Conservation (phyloP, 495 filamentous ascomycete species). For the Saxophila tyrrhenica region DNA sequence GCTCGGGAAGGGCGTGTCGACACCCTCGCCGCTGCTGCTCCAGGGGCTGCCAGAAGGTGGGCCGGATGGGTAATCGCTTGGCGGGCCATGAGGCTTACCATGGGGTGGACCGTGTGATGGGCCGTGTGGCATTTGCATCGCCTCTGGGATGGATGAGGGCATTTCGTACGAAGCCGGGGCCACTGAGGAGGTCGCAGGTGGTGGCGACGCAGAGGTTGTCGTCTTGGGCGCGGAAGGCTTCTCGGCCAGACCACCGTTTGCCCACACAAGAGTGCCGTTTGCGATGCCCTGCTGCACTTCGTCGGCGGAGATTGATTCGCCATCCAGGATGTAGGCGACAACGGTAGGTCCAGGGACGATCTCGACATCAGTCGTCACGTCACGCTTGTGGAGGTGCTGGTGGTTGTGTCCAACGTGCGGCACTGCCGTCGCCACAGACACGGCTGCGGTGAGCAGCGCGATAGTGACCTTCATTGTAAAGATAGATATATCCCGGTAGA, state of each 20-base stretch:
- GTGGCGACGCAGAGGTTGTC: neutral
- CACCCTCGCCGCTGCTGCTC: conserved; percentile 24
- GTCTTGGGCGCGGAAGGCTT: neutral
- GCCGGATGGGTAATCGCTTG: conserved; percentile 3
- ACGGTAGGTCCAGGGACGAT: conserved; percentile 25
- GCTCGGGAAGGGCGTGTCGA: conserved; percentile 65
- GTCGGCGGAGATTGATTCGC: conserved; percentile 25
- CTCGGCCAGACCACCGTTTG: conserved; percentile 4
- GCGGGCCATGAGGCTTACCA: neutral
- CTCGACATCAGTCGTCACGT: conserved; percentile 13
- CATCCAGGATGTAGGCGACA: conserved; percentile 27
- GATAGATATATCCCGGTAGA: neutral
- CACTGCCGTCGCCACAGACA: conserved; percentile 23
- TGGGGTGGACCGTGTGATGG: neutral
- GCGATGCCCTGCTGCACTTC: conserved; percentile 28
- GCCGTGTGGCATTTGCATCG: neutral
- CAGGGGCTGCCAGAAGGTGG: neutral
- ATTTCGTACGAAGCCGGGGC: neutral
- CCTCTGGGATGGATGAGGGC: neutral
- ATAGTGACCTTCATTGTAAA: conserved; percentile 21
- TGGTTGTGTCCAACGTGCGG: conserved; percentile 21
- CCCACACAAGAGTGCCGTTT: conserved; percentile 30
- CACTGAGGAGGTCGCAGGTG: neutral
- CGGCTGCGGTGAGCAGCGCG: conserved; percentile 23
- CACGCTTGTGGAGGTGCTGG: conserved; percentile 23